Conservation (phyloP, 495 filamentous ascomycete genomes). For the Aspergillus coremiiformis region DNA sequence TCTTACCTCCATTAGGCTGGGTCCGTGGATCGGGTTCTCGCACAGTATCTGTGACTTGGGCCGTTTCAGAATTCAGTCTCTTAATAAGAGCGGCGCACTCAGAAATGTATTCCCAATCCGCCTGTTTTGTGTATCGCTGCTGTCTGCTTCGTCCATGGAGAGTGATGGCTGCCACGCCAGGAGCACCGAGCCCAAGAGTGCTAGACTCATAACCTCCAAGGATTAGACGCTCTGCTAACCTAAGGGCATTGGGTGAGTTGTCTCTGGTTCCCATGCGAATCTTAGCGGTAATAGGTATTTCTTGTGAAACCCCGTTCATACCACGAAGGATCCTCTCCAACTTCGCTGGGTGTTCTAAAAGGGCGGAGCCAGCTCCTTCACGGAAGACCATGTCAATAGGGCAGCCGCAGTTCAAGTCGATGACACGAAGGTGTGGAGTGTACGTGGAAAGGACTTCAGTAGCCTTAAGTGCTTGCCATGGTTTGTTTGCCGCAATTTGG, state of each 20-base stretch:
- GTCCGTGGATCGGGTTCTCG: conserved; percentile 62
- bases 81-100: conserved; percentile 82
- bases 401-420: conserved; percentile 95
- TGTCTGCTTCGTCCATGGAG: conserved; percentile 89
- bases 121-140: conserved; percentile 82
- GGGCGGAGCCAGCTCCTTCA: conserved; percentile 84
- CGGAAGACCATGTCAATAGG: conserved; percentile 89
- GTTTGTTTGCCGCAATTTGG: conserved; percentile 84
- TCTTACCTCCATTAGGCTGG: conserved; percentile 52
- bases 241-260: conserved; percentile 67
- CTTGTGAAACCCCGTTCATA: conserved; percentile 85
- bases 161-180: conserved; percentile 85
- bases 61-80: conserved; percentile 57
- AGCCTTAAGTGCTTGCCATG: conserved; percentile 78
- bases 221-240: conserved; percentile 72
- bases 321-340: conserved; percentile 86
- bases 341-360: conserved; percentile 75
- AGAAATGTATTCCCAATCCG: conserved; percentile 91
- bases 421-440: conserved; percentile 72
- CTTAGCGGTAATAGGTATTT: conserved; percentile 87
- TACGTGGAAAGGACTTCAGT: conserved; percentile 71
- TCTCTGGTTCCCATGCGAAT: conserved; percentile 88
- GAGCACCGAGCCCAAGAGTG: conserved; percentile 52
- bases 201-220: conserved; percentile 64
- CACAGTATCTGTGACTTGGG: conserved; percentile 63